Evolutionary conservation across 116 monocot species (phyloP), one percentile per base, ranked within the genome.

Genomic region (Papilionanthe hybrid): DNA sequence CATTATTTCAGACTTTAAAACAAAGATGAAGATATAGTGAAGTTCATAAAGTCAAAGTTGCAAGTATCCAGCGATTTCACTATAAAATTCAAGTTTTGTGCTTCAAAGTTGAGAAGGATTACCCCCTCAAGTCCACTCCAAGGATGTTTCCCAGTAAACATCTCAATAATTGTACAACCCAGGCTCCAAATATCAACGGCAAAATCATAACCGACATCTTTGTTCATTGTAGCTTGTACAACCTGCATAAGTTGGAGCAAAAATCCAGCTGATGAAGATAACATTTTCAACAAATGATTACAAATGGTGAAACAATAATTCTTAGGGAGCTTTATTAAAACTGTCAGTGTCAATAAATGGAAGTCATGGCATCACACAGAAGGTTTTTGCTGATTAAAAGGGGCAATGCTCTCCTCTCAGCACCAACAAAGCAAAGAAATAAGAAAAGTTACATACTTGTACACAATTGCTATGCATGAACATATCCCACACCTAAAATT

Each of bases 181-280:
- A 99, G 87, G 79, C 99, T 99, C 99, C 99, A 99, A 65, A 99
- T 99, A 79, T 99, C 99, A 77, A 99, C 95, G 67, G 99, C 88
- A 79, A 91, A 87, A 91, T 93, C 93, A 82, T 99, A 95, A 27
- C 93, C 89, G 63, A 82, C 50, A 72, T 95, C 91, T 80, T 99
- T 99, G 28, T 84, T 89, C 86, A 93, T 79, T 53, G 92, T 93
- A 58, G 93, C 92, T 79, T 92, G 95, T 68, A 99, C 79, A 50
- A 99, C 91, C 99, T 99, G 89, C 78, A 84, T 48, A 44, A 50
- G 49, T 37, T 43, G 53, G 18, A 68, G 37, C 30, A 68, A 77
- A 7, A 79, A 6, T 41, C 69, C 75, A 66, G 45, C 74, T 18
- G 77, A 57, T 57, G 56, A 45, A 77, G 8, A 50, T 77, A 30